These are phyloP conservation scores for Aspergillus sp. DNA, from an alignment of 2,329 filamentous ascomycete species.

Conservation along the genomic window DNA sequence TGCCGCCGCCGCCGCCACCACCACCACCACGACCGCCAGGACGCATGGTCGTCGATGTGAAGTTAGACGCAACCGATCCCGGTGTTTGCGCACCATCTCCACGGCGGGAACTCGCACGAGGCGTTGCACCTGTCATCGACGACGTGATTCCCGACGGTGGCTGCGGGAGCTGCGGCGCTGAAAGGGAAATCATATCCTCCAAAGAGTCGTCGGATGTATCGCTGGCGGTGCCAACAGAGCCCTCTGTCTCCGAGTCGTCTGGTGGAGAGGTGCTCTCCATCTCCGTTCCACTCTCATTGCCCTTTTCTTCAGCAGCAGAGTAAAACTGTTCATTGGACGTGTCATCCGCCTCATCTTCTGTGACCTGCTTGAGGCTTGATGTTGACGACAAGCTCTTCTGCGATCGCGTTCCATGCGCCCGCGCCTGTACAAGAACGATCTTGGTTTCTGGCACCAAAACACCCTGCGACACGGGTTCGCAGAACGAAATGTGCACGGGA, in stretches of 20 bases:
- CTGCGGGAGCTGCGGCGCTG: conserved; percentile 70
- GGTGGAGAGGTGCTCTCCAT: conserved; percentile 50
- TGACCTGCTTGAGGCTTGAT: conserved; percentile 54
- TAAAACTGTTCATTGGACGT: conserved; percentile 87
- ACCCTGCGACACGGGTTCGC: conserved; percentile 89
- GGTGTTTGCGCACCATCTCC: conserved; percentile 73
- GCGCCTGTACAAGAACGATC: conserved; percentile 64
- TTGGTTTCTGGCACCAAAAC: conserved; percentile 69
- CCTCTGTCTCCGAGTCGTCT: conserved; percentile 56
- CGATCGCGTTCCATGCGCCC: conserved; percentile 33
- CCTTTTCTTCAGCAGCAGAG: conserved; percentile 77
- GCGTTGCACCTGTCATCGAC: conserved; percentile 72
- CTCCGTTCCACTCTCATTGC: conserved; percentile 36
- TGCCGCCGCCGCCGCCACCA: conserved; percentile 60
- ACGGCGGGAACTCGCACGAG: conserved; percentile 63
- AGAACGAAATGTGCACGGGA: conserved; percentile 82
- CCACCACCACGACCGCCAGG: conserved; percentile 63
- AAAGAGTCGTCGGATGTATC: conserved; percentile 85
- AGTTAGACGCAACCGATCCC: conserved; percentile 81
- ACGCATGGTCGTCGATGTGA: conserved; percentile 75
- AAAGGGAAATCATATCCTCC: conserved; percentile 88
- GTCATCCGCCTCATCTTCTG: conserved; percentile 62
- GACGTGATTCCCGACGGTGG: conserved; percentile 72
- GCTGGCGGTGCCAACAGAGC: conserved; percentile 48
- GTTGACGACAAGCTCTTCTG: conserved; percentile 42